These are phyloP conservation scores for Santalum album DNA, from an alignment of 164 flowering plant genomes.

Conservation along the genomic window DNA sequence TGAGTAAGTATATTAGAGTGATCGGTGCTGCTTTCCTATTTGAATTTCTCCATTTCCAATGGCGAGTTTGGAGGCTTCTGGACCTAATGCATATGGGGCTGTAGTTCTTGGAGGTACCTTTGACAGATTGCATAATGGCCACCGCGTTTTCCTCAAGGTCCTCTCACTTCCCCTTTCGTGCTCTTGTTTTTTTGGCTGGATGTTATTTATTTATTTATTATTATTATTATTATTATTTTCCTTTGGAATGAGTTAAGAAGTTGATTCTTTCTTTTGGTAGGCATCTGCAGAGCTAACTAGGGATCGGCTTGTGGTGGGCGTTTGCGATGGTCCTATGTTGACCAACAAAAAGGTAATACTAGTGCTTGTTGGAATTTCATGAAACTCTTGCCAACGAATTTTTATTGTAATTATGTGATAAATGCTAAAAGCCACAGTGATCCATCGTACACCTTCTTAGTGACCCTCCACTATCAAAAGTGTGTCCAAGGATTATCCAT, in stretches of 20 bases:
- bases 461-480: too few relatives aligned
- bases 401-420: neutral
- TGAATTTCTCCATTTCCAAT: neutral
- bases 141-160: neutral
- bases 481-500: too few relatives aligned
- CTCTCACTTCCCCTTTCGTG: neutral
- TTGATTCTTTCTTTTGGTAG: constrained; percentile 18
- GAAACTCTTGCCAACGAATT: neutral
- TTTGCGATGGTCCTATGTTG: constrained; percentile 89
- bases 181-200: neutral
- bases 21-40: too few relatives aligned
- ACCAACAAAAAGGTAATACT: constrained; percentile 54
- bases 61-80: neutral
- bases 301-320: constrained; percentile 72
- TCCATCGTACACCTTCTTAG: too few relatives aligned
- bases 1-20: too few relatives aligned
- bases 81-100: neutral
- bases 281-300: constrained; percentile 63
- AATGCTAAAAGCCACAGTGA: too few relatives aligned
- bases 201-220: too few relatives aligned
- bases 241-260: too few relatives aligned
- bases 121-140: neutral
- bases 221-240: too few relatives aligned
- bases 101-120: neutral
- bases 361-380: neutral